phyloP scores from a whole-genome alignment of 106 monocot genomes.

The Chionographis japonica region DNA sequence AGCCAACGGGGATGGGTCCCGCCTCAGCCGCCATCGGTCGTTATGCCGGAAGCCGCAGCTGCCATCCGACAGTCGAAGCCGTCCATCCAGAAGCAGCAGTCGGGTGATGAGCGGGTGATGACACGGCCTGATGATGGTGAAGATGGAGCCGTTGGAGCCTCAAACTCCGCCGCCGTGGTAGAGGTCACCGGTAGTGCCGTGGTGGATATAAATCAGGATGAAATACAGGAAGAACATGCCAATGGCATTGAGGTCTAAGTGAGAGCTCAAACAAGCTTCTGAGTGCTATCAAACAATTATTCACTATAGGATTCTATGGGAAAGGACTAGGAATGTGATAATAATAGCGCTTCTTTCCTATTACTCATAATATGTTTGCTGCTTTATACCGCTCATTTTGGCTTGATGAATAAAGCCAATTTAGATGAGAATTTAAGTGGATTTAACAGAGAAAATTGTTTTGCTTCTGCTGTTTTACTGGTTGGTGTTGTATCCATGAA shows the following conservation, averaged over 20 bases:
- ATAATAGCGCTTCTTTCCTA: too few species aligned
- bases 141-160: not conserved
- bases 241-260: constrained; percentile 11
- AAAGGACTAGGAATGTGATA: too few species aligned
- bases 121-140: constrained; percentile 5
- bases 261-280: not conserved
- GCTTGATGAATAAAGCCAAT: too few species aligned
- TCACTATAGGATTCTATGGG: too few species aligned
- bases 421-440: too few species aligned
- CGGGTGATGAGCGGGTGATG: constrained; percentile 12
- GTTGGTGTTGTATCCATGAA: too few species aligned
- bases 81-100: constrained; percentile 24
- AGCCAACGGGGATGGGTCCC: constrained; percentile 71
- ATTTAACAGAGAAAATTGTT: too few species aligned
- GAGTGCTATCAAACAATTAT: too few species aligned
- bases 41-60: constrained; percentile 68
- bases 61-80: constrained; percentile 77
- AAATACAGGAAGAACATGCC: constrained; percentile 25
- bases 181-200: not conserved
- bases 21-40: constrained; percentile 80
- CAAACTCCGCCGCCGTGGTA: not conserved
- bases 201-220: not conserved
- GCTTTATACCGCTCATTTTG: too few species aligned
- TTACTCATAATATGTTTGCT: too few species aligned
- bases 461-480: too few species aligned